These are phyloP conservation scores for Nicotiana tomentosiformis DNA, from an alignment of 257 asterid genomes.

Conservation along the genomic window DNA sequence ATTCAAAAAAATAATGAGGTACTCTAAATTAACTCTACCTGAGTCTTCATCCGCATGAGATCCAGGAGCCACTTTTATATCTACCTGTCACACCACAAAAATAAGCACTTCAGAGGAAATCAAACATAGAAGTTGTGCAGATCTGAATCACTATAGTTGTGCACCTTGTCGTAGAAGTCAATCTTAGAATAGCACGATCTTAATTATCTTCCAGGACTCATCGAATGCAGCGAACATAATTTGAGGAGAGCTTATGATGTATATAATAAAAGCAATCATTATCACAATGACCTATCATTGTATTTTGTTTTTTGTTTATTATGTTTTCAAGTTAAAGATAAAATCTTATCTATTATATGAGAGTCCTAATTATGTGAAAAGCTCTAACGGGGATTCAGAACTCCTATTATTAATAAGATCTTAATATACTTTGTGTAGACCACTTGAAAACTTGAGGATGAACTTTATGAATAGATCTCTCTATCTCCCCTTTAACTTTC, in stretches of 20 bases:
- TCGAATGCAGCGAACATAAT: background rate
- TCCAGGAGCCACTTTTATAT: conserved; percentile 90
- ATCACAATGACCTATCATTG: background rate
- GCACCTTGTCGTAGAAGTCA: background rate
- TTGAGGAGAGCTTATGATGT: background rate
- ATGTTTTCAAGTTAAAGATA: background rate
- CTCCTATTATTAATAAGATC: background rate
- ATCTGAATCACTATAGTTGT: background rate
- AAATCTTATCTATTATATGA: background rate
- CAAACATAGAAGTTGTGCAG: background rate
- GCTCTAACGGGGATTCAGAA: background rate
- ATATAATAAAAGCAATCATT: background rate
- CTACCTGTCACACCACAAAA: conserved; percentile 53
- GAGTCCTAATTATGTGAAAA: background rate
- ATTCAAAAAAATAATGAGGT: background rate
- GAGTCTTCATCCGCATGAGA: conserved; percentile 91
- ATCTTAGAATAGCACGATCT: background rate
- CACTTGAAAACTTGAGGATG: background rate
- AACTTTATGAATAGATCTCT: background rate
- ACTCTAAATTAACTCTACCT: conserved; percentile 35
- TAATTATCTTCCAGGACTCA: background rate
- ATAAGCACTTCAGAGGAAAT: background rate
- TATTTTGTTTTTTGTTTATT: background rate
- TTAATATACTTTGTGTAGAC: background rate
- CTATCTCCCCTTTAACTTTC: too few species aligned